These are phyloP conservation scores for Pichia sp. DNA, from an alignment of 1,139 yeast species.

Conservation along the genomic window DNA sequence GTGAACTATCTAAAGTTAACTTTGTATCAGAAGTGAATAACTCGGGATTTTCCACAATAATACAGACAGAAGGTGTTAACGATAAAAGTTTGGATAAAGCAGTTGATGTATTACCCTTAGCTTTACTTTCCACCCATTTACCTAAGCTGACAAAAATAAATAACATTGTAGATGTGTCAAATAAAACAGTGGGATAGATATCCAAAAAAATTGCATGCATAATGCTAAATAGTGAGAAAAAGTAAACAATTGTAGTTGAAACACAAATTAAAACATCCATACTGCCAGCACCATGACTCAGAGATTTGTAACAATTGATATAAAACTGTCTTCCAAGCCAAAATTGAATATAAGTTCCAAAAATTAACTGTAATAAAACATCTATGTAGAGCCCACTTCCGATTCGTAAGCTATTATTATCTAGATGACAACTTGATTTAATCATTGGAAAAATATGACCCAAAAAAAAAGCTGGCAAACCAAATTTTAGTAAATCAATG, in stretches of 20 bases:
- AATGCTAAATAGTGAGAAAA: slow-evolving; percentile 63
- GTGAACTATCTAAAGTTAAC: slow-evolving; percentile 14
- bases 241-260: slow-evolving; percentile 74
- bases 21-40: slow-evolving; percentile 8
- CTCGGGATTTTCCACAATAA: slow-evolving; percentile 44
- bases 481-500: slow-evolving; percentile 44
- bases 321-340: slow-evolving; percentile 60
- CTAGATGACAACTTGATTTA: slow-evolving; percentile 17
- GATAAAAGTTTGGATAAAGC: slow-evolving; percentile 78
- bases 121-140: slow-evolving; percentile 83
- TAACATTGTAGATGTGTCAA: slow-evolving; percentile 85
- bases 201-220: slow-evolving; percentile 33
- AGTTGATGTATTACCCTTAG: slow-evolving; percentile 89
- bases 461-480: slow-evolving; percentile 57
- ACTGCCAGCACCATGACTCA: slow-evolving; percentile 72
- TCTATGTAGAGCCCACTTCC: slow-evolving; percentile 48
- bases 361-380: slow-evolving; percentile 52
- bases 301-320: slow-evolving; percentile 56
- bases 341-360: slow-evolving; percentile 67
- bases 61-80: slow-evolving; percentile 72
- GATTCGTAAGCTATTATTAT: slow-evolving; percentile 9
- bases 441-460: slow-evolving; percentile 42
- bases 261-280: slow-evolving; percentile 90
- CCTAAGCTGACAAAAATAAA: slow-evolving; percentile 80
- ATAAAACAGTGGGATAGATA: slow-evolving; percentile 61